Evolutionary conservation across 768 basidiomycete genomes (phyloP).

Genomic region (Collybia nuda): DNA sequence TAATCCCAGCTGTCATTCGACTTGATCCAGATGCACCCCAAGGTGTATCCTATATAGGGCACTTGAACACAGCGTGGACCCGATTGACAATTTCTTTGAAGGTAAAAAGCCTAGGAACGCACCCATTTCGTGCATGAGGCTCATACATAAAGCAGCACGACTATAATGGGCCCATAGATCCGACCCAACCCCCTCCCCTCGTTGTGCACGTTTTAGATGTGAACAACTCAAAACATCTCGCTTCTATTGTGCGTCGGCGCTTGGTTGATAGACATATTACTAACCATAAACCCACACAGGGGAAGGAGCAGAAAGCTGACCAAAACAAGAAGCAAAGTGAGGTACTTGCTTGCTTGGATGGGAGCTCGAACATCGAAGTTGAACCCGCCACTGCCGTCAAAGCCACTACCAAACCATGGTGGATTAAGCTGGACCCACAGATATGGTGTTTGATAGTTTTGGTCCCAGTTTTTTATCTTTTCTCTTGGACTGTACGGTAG

Average conservation of each 20-base stretch:
- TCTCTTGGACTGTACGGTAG: too few species aligned
- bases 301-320: too few species aligned
- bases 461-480: too few species aligned
- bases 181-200: conserved; percentile 25
- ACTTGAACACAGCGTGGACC: conserved; percentile 78
- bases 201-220: conserved; percentile 34
- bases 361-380: too few species aligned
- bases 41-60: conserved; percentile 39
- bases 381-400: too few species aligned
- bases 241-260: conserved; percentile 18
- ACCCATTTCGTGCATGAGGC: neutral
- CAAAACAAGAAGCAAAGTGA: too few species aligned
- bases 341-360: too few species aligned
- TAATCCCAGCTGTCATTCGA: conserved; percentile 53
- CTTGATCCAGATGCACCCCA: conserved; percentile 45
- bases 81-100: conserved; percentile 46
- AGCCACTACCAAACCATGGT: too few species aligned
- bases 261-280: too few species aligned
- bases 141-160: conserved; percentile 19
- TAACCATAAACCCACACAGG: too few species aligned
- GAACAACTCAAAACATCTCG: conserved; percentile 34
- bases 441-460: too few species aligned
- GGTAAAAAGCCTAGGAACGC: conserved; percentile 25
- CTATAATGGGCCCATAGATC: conserved; percentile 20
- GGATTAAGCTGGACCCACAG: too few species aligned